A percentile compares a stretch with the other conserved stretches of the same genome.
phyloP scores from a whole-genome alignment of 2,329 filamentous ascomycete species.

The Colletotrichum sp. region DNA sequence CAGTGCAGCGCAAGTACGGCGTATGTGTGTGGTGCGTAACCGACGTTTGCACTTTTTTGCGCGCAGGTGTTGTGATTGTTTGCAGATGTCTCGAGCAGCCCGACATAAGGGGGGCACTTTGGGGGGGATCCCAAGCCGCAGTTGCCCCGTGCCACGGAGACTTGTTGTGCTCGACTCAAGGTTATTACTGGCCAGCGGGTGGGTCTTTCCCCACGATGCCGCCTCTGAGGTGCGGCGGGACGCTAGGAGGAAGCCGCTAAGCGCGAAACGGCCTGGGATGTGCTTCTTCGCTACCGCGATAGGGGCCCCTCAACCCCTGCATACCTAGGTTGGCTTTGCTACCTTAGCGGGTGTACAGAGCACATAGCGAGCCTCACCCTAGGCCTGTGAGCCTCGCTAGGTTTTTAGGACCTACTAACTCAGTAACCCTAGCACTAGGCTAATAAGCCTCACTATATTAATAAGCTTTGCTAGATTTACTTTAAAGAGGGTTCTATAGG shows the following conservation, averaged over 20 bases:
- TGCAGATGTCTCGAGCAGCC: constrained; percentile 5
- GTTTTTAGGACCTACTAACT: too few species aligned
- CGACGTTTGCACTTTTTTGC: neutral
- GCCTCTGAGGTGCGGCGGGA: neutral
- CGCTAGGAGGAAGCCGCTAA: neutral
- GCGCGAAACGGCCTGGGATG: constrained; percentile 3
- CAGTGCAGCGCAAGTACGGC: neutral
- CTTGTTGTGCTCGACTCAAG: constrained; percentile 1
- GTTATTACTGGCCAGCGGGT: neutral
- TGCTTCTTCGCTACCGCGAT: neutral
- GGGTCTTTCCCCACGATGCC: neutral
- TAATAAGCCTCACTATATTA: too few species aligned
- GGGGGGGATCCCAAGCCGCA: constrained; percentile 6
- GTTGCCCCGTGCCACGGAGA: constrained; percentile 14
- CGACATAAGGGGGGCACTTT: constrained; percentile 6
- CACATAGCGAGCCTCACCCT: too few species aligned
- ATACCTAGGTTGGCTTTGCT: neutral
- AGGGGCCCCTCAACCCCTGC: neutral
- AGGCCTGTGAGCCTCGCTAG: too few species aligned
- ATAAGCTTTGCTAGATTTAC: too few species aligned
- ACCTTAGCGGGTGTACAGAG: too few species aligned
- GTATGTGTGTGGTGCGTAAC: neutral
- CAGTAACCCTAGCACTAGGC: too few species aligned
- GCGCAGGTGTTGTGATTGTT: constrained; percentile 12
- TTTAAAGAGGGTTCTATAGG: too few species aligned